Percentiles rank a stretch among this genome's conserved stretches.
Evolutionary conservation across 805 yeast genomes (phyloP).

Genomic region (Cyberlindnera americana): DNA sequence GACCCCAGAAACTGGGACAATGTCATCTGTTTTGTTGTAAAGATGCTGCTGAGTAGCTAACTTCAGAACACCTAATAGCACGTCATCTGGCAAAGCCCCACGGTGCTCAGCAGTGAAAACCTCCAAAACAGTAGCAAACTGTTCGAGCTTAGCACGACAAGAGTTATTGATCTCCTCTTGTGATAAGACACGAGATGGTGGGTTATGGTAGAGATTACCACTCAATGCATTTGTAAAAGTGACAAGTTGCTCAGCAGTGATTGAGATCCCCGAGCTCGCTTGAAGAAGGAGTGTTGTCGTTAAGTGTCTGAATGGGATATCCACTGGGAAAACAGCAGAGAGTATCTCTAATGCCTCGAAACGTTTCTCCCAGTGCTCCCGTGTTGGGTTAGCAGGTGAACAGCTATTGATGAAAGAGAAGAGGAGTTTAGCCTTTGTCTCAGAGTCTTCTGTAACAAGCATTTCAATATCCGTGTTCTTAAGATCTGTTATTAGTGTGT

Average conservation of each 20-base stretch:
- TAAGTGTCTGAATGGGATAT: slow-evolving; percentile 5
- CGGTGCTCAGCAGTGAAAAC: slow-evolving; percentile 12
- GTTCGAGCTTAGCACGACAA: slow-evolving; percentile 6
- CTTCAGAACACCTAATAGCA: slow-evolving; percentile 17
- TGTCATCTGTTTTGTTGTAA: slow-evolving; percentile 7
- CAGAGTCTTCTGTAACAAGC: background rate
- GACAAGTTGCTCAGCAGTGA: slow-evolving; percentile 13
- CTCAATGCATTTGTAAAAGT: slow-evolving; percentile 6
- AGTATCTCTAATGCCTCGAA: slow-evolving; percentile 13
- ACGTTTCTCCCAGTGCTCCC: slow-evolving; percentile 16
- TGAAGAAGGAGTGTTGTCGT: slow-evolving; percentile 14
- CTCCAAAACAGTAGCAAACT: slow-evolving; percentile 14
- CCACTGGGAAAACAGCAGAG: slow-evolving; percentile 13
- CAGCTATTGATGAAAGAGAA: slow-evolving; percentile 12
- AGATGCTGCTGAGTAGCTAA: slow-evolving; percentile 24
- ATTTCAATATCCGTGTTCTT: slow-evolving; percentile 3
- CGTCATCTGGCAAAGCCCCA: slow-evolving; percentile 13
- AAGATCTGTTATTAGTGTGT: slow-evolving; percentile 7
- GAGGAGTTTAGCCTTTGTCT: background rate
- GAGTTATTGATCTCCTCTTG: slow-evolving; percentile 4
- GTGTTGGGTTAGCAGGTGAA: slow-evolving; percentile 18
- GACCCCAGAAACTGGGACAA: slow-evolving; percentile 9
- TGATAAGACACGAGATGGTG: slow-evolving; percentile 7
- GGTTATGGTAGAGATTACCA: slow-evolving; percentile 6
- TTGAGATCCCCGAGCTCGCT: slow-evolving; percentile 17